A percentile compares a stretch with the other conserved stretches of the same genome.
phyloP scores from a whole-genome alignment of 441 rosid species.

The Breynia disticha region DNA sequence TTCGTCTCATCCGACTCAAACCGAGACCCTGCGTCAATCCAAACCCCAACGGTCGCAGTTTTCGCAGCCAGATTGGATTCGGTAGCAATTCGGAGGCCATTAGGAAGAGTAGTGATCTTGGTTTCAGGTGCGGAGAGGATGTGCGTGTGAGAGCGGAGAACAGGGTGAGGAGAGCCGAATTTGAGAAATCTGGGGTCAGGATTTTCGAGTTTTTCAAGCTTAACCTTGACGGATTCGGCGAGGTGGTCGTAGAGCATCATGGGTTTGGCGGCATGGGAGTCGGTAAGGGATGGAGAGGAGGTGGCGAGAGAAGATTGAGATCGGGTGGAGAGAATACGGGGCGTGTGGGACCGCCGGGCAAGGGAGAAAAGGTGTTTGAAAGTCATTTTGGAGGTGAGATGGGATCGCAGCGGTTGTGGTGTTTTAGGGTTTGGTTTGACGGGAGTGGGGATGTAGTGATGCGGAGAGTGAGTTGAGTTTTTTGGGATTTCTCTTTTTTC shows the following conservation, averaged over 20 bases:
- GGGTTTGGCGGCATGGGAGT: conserved; percentile 24
- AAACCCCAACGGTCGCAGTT: conserved; percentile 93
- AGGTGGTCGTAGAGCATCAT: conserved; percentile 79
- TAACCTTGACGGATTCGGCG: conserved; percentile 49
- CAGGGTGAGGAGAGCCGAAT: conserved; percentile 84
- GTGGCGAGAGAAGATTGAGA: conserved; percentile 35
- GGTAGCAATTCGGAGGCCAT: conserved; percentile 85
- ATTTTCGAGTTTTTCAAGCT: conserved; percentile 54
- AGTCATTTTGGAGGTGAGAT: conserved; percentile 52
- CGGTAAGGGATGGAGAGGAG: conserved; percentile 33
- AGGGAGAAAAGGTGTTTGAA: conserved; percentile 45
- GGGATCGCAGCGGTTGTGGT: not conserved
- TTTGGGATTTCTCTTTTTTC: too few species aligned
- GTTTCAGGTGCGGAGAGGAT: conserved; percentile 86
- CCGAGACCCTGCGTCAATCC: conserved; percentile 98
- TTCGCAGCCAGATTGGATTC: conserved; percentile 71
- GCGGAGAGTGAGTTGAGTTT: not conserved
- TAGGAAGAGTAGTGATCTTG: conserved; percentile 73
- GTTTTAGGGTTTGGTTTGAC: conserved; percentile 8
- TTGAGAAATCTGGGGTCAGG: conserved; percentile 81
- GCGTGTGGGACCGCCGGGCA: conserved; percentile 42
- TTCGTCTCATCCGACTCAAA: conserved; percentile 73
- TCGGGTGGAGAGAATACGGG: conserved; percentile 7
- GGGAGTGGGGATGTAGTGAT: not conserved
- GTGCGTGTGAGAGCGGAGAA: conserved; percentile 49